Conservation (phyloP, 129 eudicot species). For the Centella asiatica region DNA sequence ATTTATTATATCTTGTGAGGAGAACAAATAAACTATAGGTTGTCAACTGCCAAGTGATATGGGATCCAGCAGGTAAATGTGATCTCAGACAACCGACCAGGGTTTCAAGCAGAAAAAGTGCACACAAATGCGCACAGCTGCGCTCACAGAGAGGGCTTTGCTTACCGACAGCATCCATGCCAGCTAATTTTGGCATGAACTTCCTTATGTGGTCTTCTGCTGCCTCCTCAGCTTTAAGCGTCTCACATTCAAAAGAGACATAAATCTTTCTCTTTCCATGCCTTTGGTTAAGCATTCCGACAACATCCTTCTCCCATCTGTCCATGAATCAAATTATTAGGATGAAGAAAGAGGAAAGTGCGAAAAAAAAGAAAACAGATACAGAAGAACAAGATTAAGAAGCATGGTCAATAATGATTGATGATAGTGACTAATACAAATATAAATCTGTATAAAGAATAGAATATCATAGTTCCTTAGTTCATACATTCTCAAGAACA, state of each 20-base stretch:
- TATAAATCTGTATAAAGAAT: not conserved
- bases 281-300: slow-evolving; percentile 53
- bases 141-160: not conserved
- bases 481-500: not conserved
- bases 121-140: no score
- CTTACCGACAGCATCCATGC: slow-evolving; percentile 95
- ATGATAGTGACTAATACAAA: not conserved
- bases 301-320: slow-evolving; percentile 89
- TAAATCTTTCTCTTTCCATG: slow-evolving; percentile 45
- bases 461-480: not conserved
- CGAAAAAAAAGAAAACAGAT: not conserved
- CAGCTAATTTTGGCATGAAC: slow-evolving; percentile 83
- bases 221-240: slow-evolving; percentile 84
- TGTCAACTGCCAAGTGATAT: not conserved
- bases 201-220: slow-evolving; percentile 87
- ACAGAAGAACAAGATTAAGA: not conserved
- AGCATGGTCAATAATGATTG: not conserved
- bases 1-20: not conserved
- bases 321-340: not conserved
- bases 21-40: not conserved
- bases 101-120: not conserved
- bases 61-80: not conserved
- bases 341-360: not conserved
- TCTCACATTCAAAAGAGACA: slow-evolving; percentile 77
- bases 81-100: not conserved